phyloP scores from a whole-genome alignment of 768 basidiomycete genomes.

The Suillus clintonianus region DNA sequence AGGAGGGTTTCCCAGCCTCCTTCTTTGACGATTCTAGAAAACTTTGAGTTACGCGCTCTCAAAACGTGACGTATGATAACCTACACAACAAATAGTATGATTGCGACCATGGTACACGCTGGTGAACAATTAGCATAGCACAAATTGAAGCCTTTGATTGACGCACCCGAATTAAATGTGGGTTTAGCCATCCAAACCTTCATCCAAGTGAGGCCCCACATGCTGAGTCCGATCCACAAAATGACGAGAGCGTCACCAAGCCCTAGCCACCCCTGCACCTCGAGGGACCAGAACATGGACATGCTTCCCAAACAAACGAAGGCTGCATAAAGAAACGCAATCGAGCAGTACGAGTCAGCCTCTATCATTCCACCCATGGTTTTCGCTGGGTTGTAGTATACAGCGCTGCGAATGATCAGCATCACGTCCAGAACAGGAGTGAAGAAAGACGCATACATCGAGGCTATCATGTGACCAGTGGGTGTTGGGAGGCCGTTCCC shows the following conservation, averaged over 20 bases:
- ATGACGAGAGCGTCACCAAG: constrained; percentile 75
- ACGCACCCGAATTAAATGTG: constrained; percentile 82
- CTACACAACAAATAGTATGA: constrained; percentile 83
- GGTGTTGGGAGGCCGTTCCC: constrained; percentile 59
- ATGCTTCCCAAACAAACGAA: constrained; percentile 76
- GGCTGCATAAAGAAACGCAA: constrained; percentile 69
- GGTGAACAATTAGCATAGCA: constrained; percentile 2
- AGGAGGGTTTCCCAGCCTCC: constrained; percentile 77
- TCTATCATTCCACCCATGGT: constrained; percentile 92
- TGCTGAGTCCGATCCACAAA: constrained; percentile 80
- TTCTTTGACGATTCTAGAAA: constrained; percentile 77
- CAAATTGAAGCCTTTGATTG: neutral
- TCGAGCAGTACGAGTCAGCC: constrained; percentile 78
- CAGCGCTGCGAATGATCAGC: constrained; percentile 46
- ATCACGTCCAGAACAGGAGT: neutral
- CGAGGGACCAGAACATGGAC: constrained; percentile 78
- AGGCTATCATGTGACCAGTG: constrained; percentile 90
- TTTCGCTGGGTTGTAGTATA: constrained; percentile 94
- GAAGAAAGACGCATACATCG: constrained; percentile 61
- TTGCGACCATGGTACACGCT: constrained; percentile 86
- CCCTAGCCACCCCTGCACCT: constrained; percentile 71
- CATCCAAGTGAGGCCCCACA: constrained; percentile 84
- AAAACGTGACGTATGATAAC: constrained; percentile 8
- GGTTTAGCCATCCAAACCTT: constrained; percentile 91
- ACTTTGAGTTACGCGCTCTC: constrained; percentile 5